Percentiles rank a stretch among this genome's conserved stretches.
phyloP scores from a whole-genome alignment of 371 early-diverging fungal genomes.

The Furculomyces boomerangus region DNA sequence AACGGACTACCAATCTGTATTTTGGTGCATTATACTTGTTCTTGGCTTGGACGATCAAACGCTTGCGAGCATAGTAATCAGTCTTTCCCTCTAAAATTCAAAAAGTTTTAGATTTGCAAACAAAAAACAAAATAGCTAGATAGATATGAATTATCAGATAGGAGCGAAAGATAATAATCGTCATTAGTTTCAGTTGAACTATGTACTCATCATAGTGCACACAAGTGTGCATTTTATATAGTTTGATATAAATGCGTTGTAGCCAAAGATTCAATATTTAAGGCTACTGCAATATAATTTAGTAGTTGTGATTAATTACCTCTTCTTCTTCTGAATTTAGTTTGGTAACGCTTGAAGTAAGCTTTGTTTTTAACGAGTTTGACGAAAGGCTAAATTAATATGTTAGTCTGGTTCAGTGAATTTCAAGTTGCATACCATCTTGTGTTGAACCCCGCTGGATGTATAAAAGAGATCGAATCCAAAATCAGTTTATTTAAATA shows the following conservation, averaged over 20 bases:
- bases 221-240: background rate
- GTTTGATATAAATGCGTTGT: background rate
- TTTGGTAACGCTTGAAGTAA: slow-evolving; percentile 99
- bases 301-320: slow-evolving; percentile 37
- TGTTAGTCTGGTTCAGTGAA: background rate
- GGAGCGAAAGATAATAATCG: slow-evolving; percentile 58
- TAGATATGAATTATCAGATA: slow-evolving; percentile 41
- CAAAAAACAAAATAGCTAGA: background rate
- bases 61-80: slow-evolving; percentile 99
- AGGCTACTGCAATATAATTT: background rate
- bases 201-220: slow-evolving; percentile 8
- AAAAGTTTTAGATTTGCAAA: background rate
- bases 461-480: background rate
- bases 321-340: slow-evolving; percentile 96
- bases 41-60: slow-evolving; percentile 97
- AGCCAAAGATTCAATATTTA: background rate
- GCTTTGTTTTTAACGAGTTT: slow-evolving; percentile 91
- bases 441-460: background rate
- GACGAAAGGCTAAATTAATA: slow-evolving; percentile 50
- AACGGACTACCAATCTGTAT: slow-evolving; percentile 99
- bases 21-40: slow-evolving; percentile 99
- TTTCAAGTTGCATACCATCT: too few relatives aligned
- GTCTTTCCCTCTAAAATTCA: slow-evolving; percentile 93
- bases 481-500: background rate
- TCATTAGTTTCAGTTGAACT: slow-evolving; percentile 4